These are phyloP conservation scores for Radiomyces spectabilis DNA, from an alignment of 192 early-diverging fungal genomes.

Conservation along the genomic window DNA sequence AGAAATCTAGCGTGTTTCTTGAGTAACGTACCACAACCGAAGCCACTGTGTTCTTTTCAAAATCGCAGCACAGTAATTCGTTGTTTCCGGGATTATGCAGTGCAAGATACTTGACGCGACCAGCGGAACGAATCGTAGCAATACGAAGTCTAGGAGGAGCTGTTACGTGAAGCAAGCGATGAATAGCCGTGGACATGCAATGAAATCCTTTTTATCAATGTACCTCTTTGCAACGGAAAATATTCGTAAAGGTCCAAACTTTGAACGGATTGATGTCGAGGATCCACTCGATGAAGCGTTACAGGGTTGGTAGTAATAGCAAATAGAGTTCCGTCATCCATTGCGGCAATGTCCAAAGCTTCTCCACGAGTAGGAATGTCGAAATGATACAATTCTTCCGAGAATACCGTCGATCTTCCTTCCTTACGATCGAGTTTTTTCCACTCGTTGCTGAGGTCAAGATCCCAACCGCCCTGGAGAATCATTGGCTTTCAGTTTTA, in stretches of 20 bases:
- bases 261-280: conserved; percentile 37
- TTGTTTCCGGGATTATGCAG: conserved; percentile 58
- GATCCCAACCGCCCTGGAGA: conserved; percentile 45
- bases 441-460: conserved; percentile 34
- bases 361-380: conserved; percentile 57
- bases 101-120: conserved; percentile 32
- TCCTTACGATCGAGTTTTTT: conserved; percentile 52
- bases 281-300: conserved; percentile 43
- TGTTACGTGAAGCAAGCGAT: too few relatives aligned
- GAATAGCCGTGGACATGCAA: too few relatives aligned
- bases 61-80: conserved; percentile 47
- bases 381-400: conserved; percentile 64
- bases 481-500: conserved; percentile 7
- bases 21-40: conserved; percentile 32
- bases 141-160: conserved; percentile 44
- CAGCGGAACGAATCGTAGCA: conserved; percentile 30
- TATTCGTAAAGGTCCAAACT: conserved; percentile 66
- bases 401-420: conserved; percentile 48
- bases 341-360: conserved; percentile 48
- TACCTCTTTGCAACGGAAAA: conserved; percentile 53
- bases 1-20: too few relatives aligned
- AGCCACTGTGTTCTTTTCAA: conserved; percentile 35
- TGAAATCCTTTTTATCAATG: too few relatives aligned
- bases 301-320: conserved; percentile 57
- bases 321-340: conserved; percentile 46